Evolutionary conservation across 441 rosid species (phyloP), one percentile per base, ranked within the genome.

Genomic region (Eruca vesicaria): DNA sequence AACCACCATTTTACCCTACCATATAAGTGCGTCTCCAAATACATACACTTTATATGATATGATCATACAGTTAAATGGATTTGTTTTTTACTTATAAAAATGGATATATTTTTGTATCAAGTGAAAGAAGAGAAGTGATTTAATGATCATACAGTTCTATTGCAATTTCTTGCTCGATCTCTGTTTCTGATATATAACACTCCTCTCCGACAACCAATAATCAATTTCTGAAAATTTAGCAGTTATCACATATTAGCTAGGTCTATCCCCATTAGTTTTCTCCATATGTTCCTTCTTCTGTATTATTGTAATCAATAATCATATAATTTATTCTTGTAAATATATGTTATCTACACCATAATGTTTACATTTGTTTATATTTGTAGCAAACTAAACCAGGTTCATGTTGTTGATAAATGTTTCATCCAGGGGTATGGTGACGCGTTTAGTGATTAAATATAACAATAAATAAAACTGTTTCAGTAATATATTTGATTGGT

Each of bases 1-100:
- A 61, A 61, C 78, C 74, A 75, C 59, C 75, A 76, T 69, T 62
- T 75, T 72, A 58, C 78, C 80, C 78, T 71, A 73, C 81, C 79
- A 56, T 45, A 14, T 69, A 63, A 75, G 75, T 76, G 79, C 66
- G 58, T 63, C 75, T 55, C 59, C 55, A 69, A 53, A 63, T 69
- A 63, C 71, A 43, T 55, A 36, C 68, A 63, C 66, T 61, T 60
- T 19, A 33, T 62, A 19, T 35, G 20, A 31, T 31, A 38, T n/a
- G 43, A 36, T 36, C 43, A 36, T 36, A 10, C 43, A 35, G 33
- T 58, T 26, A 38, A 56, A 69, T 35, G 28, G 16, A 41, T 41
- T 41, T 41, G n/a, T n/a, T n/a, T n/a, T n/a, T n/a, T n/a, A n/a
- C n/a, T n/a, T n/a, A n/a, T n/a, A n/a, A n/a, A n/a, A n/a, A n/a